phyloP scores from a whole-genome alignment of 192 early-diverging fungal genomes.

The Backusella luteola region DNA sequence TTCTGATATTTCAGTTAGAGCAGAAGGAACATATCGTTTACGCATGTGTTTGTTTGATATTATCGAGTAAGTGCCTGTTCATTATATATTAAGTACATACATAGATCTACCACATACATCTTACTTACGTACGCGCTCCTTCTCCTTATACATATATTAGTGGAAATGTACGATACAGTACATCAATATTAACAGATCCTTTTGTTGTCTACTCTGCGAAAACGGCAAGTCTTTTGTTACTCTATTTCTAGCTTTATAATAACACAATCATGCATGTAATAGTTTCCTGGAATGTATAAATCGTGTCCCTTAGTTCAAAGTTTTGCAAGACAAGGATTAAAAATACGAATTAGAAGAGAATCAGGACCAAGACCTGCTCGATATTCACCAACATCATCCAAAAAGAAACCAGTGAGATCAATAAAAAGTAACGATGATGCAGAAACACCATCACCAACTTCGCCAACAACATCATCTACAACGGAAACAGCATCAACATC shows the following conservation, averaged over 20 bases:
- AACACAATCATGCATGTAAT: neutral
- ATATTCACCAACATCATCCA: conserved; percentile 3
- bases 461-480: neutral
- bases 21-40: conserved; percentile 79
- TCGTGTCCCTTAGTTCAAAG: conserved; percentile 79
- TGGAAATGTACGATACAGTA: conserved; percentile 74
- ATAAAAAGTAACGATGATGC: neutral
- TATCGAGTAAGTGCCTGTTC: conserved; percentile 45
- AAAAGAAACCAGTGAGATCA: neutral
- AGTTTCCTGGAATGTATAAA: conserved; percentile 49
- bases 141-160: conserved; percentile 21
- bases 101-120: neutral
- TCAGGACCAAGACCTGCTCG: conserved; percentile 19
- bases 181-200: conserved; percentile 71
- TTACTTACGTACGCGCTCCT: neutral
- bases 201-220: conserved; percentile 91
- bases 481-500: neutral
- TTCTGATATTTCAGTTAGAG: conserved; percentile 88
- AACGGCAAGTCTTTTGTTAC: conserved; percentile 41
- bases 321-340: conserved; percentile 94
- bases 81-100: neutral
- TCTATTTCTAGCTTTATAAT: neutral
- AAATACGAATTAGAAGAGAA: conserved; percentile 91
- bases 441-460: neutral
- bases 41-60: conserved; percentile 90